phyloP scores from a whole-genome alignment of 306 rosid genomes.

The Gastrolobium bilobum region DNA sequence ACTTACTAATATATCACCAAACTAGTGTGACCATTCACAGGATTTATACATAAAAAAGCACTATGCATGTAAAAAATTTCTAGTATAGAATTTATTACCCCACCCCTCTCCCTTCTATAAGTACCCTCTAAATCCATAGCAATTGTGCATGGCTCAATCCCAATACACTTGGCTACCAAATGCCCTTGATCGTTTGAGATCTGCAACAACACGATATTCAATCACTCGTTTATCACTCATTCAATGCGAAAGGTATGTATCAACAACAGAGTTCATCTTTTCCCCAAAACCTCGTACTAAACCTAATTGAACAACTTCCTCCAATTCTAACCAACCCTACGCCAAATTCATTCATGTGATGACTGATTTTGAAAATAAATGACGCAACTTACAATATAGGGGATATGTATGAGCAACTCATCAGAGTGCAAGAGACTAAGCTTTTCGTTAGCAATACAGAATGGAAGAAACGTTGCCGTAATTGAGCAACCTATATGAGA shows the following conservation, averaged over 20 bases:
- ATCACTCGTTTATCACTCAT: not conserved
- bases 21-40: not conserved
- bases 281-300: constrained; percentile 69
- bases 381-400: no score
- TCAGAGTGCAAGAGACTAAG: no score
- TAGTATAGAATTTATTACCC: constrained; percentile 63
- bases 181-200: constrained; percentile 90
- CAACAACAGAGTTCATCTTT: constrained; percentile 65
- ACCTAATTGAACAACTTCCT: constrained; percentile 60
- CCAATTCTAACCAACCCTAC: constrained; percentile 72
- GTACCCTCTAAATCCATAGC: constrained; percentile 99
- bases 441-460: no score
- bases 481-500: no score
- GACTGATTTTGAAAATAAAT: constrained; percentile 42
- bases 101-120: constrained; percentile 98
- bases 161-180: constrained; percentile 91
- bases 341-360: constrained; percentile 62
- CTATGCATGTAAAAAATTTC: not conserved
- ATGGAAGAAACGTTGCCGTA: no score
- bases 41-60: not conserved
- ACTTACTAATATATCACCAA: not conserved
- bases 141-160: constrained; percentile 86
- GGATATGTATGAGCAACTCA: no score
- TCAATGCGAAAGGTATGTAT: constrained; percentile 60
- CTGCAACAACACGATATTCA: constrained; percentile 54